Percentiles rank a stretch among this genome's conserved stretches.
phyloP scores from a whole-genome alignment of 2,329 filamentous ascomycete species.

The Colletotrichum liaoningense region DNA sequence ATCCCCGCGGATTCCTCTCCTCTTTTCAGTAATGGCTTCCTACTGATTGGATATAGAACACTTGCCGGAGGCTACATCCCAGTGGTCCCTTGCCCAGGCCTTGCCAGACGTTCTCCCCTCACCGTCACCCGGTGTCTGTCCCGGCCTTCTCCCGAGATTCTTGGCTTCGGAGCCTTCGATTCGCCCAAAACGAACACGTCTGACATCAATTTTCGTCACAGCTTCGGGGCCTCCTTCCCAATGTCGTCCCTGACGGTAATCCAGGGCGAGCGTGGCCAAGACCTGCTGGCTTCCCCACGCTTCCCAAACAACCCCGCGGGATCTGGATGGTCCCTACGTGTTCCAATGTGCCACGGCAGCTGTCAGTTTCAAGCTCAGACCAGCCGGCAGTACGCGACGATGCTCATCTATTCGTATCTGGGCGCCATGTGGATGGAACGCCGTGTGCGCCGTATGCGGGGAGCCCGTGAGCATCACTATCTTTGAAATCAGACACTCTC shows the following conservation, averaged over 20 bases:
- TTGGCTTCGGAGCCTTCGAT: not conserved
- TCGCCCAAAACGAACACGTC: not conserved
- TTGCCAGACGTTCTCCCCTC: not conserved
- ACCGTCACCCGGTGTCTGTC: not conserved
- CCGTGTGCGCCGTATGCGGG: constrained; percentile 10
- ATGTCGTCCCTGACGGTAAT: not conserved
- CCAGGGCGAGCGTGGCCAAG: not conserved
- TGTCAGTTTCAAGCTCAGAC: constrained; percentile 15
- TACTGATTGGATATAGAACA: constrained; percentile 22
- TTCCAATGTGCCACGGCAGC: not conserved
- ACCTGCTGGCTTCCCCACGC: not conserved
- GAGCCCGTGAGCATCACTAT: not conserved
- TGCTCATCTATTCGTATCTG: not conserved
- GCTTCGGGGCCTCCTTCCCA: constrained; percentile 17
- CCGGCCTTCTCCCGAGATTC: constrained; percentile 4
- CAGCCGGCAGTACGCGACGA: not conserved
- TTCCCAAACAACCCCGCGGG: constrained; percentile 4
- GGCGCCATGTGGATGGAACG: not conserved
- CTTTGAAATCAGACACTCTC: not conserved
- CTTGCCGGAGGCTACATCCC: constrained; percentile 3
- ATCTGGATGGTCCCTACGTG: not conserved
- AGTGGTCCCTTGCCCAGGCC: constrained; percentile 4
- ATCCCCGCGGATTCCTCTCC: constrained; percentile 28
- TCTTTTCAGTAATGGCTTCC: constrained; percentile 26
- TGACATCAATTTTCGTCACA: constrained; percentile 24